Conservation (phyloP, 2,329 filamentous ascomycete genomes). For the Fusarium sp. region DNA sequence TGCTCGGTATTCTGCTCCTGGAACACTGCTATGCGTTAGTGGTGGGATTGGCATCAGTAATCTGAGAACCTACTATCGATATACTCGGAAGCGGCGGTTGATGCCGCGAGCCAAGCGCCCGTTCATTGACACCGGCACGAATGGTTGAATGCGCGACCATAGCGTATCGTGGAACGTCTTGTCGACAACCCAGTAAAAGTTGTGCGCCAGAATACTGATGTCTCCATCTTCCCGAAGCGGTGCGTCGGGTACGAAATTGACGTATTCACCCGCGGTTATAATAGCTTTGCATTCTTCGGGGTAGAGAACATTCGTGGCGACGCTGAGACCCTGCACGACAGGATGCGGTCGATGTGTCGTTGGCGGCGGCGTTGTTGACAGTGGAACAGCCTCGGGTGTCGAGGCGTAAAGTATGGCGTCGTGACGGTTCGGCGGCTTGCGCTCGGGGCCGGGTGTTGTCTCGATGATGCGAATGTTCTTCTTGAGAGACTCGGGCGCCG, state of each 20-base stretch:
- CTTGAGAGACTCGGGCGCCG: slow-evolving; percentile 49
- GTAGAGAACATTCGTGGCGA: slow-evolving; percentile 69
- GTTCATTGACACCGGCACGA: slow-evolving; percentile 64
- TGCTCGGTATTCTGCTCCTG: slow-evolving; percentile 75
- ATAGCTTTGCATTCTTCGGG: slow-evolving; percentile 71
- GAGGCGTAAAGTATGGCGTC: slow-evolving; percentile 73
- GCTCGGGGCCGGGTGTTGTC: slow-evolving; percentile 65
- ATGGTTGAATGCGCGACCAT: slow-evolving; percentile 68
- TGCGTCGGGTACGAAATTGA: slow-evolving; percentile 74
- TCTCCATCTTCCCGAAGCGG: slow-evolving; percentile 73
- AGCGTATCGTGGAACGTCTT: slow-evolving; percentile 69
- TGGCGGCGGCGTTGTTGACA: slow-evolving; percentile 55
- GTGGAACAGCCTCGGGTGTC: slow-evolving; percentile 63
- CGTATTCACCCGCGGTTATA: slow-evolving; percentile 71
- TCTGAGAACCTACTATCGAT: slow-evolving; percentile 61
- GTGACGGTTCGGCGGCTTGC: slow-evolving; percentile 75
- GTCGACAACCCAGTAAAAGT: slow-evolving; percentile 79
- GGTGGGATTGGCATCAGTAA: accelerated
- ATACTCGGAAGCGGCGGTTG: slow-evolving; percentile 76
- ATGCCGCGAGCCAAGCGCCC: slow-evolving; percentile 69
- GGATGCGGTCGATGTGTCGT: slow-evolving; percentile 70
- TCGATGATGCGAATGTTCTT: slow-evolving; percentile 67
- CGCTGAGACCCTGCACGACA: slow-evolving; percentile 67
- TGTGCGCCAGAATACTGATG: slow-evolving; percentile 73
- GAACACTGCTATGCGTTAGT: slow-evolving; percentile 53